phyloP scores from a whole-genome alignment of 441 rosid species.

The Croton laevigatus region DNA sequence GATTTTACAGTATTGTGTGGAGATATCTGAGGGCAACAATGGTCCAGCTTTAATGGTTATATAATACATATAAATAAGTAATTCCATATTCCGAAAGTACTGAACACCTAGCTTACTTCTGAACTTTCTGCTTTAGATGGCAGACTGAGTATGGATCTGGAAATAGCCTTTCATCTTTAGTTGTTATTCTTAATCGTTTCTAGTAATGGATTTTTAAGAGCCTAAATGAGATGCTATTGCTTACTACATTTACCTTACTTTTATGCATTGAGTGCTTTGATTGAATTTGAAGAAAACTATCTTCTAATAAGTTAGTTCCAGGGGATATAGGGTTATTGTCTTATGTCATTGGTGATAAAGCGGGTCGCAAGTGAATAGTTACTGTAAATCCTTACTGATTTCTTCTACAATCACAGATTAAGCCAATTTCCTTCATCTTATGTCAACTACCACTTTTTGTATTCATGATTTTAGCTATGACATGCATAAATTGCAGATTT shows the following conservation, averaged over 20 bases:
- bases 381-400: background rate
- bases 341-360: background rate
- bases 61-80: background rate
- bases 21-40: background rate
- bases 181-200: background rate
- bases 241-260: background rate
- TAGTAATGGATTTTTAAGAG: background rate
- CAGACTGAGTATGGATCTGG: background rate
- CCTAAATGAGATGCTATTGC: background rate
- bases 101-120: too few relatives aligned
- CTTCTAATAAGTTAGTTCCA: background rate
- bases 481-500: conserved; percentile 51
- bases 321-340: background rate
- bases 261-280: background rate
- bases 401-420: background rate
- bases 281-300: background rate
- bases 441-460: background rate
- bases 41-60: background rate
- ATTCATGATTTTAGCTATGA: background rate
- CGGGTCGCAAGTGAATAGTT: background rate
- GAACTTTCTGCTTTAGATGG: too few relatives aligned
- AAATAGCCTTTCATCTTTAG: background rate
- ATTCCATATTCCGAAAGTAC: background rate
- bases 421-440: too few relatives aligned
- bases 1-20: background rate